Percentiles rank a stretch among this genome's conserved stretches.
Conservation (phyloP, 73 alveolate genomes). For the Urostyla sp. region DNA sequence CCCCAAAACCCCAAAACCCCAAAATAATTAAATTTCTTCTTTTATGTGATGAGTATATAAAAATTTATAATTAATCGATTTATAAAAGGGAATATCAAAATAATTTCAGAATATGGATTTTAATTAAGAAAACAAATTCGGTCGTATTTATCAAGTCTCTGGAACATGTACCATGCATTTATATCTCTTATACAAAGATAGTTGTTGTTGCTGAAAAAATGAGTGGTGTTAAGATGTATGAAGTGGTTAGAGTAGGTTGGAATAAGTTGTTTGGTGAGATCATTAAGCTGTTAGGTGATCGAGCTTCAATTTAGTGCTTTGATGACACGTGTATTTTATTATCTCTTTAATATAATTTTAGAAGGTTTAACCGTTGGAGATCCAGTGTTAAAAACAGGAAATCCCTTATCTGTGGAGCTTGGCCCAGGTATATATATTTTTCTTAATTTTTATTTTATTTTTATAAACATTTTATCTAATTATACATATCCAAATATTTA, state of each 20-base stretch:
- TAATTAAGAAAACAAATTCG: constrained; percentile 85
- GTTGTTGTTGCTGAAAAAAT: constrained; percentile 98
- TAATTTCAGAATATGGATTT: constrained; percentile 52
- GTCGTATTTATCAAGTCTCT: constrained; percentile 92
- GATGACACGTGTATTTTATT: constrained; percentile 90
- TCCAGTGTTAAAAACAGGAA: constrained; percentile 97
- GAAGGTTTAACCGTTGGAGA: constrained; percentile 99
- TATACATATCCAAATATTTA: neutral
- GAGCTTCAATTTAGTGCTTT: constrained; percentile 98
- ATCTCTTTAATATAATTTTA: constrained; percentile 9
- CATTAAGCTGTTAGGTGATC: constrained; percentile 98
- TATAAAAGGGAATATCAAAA: no score
- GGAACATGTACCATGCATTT: constrained; percentile 87
- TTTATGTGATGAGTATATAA: no score
- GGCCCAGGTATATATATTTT: constrained; percentile 97
- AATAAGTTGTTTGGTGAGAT: constrained; percentile 98
- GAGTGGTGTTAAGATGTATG: constrained; percentile 99
- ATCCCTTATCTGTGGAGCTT: constrained; percentile 96
- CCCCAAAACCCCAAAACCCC: no score
- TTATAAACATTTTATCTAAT: no score
- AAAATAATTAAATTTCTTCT: no score
- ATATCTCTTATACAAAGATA: neutral
- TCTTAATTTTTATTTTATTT: neutral
- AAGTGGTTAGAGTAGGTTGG: constrained; percentile 98
- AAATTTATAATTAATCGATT: no score